Percentiles rank a stretch among this genome's conserved stretches.
These are phyloP conservation scores for Coprinopsis marcescibilis DNA, from an alignment of 768 basidiomycete genomes.

Conservation along the genomic window DNA sequence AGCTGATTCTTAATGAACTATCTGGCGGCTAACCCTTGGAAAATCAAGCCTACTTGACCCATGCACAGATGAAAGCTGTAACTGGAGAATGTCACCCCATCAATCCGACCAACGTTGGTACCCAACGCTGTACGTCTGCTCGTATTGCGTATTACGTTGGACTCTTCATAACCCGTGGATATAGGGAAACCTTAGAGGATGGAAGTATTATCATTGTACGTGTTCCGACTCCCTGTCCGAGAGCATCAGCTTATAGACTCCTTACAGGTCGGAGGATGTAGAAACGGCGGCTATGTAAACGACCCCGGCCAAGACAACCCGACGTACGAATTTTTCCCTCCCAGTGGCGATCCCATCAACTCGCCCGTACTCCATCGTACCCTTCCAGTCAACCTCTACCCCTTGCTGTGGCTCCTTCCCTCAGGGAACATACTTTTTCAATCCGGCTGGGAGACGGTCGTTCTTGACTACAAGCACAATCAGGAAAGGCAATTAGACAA, in stretches of 20 bases:
- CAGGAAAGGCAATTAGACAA: slow-evolving; percentile 52
- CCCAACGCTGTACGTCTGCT: slow-evolving; percentile 51
- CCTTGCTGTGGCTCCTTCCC: slow-evolving; percentile 67
- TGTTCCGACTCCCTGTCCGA: not conserved
- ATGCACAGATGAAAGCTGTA: slow-evolving; percentile 52
- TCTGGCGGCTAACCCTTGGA: no score
- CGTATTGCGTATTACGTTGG: not conserved
- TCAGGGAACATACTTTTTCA: slow-evolving; percentile 57
- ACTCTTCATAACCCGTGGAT: not conserved
- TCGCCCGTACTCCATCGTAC: slow-evolving; percentile 62
- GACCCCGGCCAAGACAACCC: slow-evolving; percentile 63
- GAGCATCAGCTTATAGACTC: not conserved
- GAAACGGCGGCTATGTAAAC: slow-evolving; percentile 68
- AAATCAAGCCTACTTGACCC: slow-evolving; percentile 48
- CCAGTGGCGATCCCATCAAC: slow-evolving; percentile 41
- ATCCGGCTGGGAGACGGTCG: slow-evolving; percentile 52
- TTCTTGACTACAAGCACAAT: slow-evolving; percentile 58
- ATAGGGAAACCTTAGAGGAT: slow-evolving; percentile 57
- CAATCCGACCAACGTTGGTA: slow-evolving; percentile 67
- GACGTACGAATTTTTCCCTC: slow-evolving; percentile 75
- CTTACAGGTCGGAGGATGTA: slow-evolving; percentile 49
- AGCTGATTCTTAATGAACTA: no score
- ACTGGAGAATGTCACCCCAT: slow-evolving; percentile 41
- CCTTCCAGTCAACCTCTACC: slow-evolving; percentile 70
- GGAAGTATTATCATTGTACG: slow-evolving; percentile 57